These are phyloP conservation scores for Backusella tuberculispora DNA, from an alignment of 192 early-diverging fungal species.

Conservation along the genomic window DNA sequence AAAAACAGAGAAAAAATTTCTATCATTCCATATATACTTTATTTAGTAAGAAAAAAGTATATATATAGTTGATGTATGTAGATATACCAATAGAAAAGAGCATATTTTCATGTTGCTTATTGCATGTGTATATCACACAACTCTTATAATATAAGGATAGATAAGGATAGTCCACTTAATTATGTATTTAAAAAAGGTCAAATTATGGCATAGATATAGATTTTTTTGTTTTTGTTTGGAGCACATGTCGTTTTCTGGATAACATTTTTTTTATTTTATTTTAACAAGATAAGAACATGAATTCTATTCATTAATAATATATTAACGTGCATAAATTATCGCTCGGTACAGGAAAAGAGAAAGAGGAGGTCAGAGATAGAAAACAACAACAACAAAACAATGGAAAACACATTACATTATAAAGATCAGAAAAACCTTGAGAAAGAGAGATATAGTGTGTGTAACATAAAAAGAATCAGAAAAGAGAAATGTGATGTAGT, in stretches of 20 bases:
- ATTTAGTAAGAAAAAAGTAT: not conserved
- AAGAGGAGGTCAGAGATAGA: not conserved
- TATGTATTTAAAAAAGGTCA: not conserved
- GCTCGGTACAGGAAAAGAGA: not conserved
- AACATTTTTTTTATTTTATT: not conserved
- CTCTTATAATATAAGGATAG: not conserved
- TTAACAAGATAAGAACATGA: not conserved
- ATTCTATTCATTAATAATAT: not conserved
- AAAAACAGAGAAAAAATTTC: not conserved
- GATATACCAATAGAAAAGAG: not conserved
- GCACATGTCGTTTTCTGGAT: not conserved
- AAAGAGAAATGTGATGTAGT: not conserved
- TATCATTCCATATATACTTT: not conserved
- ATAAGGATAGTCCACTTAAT: not conserved
- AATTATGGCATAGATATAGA: not conserved
- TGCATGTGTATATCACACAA: constrained; percentile 11
- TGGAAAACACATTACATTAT: no score
- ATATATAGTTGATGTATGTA: not conserved
- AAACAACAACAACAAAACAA: no score
- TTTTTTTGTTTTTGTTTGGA: constrained; percentile 4
- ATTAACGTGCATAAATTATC: constrained; percentile 6
- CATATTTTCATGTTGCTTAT: not conserved
- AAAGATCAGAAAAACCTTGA: no score
- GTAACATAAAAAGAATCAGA: no score
- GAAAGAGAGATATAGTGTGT: no score